Base-by-base conservation (phyloP, 2,329 filamentous ascomycete genomes). In the Colletotrichum graminicola region DNA sequence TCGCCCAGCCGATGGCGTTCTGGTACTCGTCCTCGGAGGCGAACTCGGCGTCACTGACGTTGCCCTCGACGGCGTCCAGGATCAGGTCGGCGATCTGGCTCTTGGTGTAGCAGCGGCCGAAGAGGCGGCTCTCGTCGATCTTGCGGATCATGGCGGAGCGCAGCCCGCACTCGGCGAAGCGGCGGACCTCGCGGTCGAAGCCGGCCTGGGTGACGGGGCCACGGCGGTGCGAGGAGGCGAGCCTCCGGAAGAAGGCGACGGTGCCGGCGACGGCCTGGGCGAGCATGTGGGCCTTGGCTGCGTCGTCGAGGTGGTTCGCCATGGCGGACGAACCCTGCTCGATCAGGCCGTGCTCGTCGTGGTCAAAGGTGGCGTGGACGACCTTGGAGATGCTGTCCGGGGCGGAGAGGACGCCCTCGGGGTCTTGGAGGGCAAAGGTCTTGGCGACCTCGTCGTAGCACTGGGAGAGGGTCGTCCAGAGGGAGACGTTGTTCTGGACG, bases 261-360 rank as follows among this genome's bases (percentile, higher is more conserved):
- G 80, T 76, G 47, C 79, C 80, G 0, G 79, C 77, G 34, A 82
- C 75, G 62, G 80, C 81, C 71, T 82, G 78, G 21, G 79, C 76
- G 47, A 81, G 79, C 47, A 82, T 74, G 29, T 76, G 76, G 5
- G 78, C 77, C 72, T 78, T 81, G 61, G 78, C 77, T 54, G 78
- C 74, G 49, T 78, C 76, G 65, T 79, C 76, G 47, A 82, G 77
- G 10, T 74, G 73, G 36, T 77, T 75, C 18, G 77, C 73, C 60
- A 79, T 76, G n/a, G 71, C 72, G 8, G 75, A 71, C 1, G 75
- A 74, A 41, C 77, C 72, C 29, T 78, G 75, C 14, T 77, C 76
- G 41, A 82, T 78, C 59, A 82, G 76, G 60, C 78, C 76, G 41
- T 76, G 76, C 14, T 75, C 76, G 65, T 78, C 76, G n/a, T 71